Conservation (phyloP, 2,329 filamentous ascomycete species). For the Fusarium lateritium region DNA sequence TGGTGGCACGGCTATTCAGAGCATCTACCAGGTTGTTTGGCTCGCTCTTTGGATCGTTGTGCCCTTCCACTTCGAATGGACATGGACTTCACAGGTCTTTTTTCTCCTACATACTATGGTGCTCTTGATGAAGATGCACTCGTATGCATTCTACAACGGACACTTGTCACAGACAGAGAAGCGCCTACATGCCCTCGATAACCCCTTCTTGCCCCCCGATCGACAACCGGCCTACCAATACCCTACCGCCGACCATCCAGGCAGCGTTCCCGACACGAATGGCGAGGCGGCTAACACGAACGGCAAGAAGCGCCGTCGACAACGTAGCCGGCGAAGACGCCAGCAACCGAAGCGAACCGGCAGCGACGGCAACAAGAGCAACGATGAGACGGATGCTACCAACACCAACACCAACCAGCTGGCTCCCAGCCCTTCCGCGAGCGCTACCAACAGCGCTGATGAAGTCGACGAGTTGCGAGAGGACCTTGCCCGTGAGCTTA, state of each 20-base stretch:
- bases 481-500: conserved; percentile 90
- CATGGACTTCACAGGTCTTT: conserved; percentile 98
- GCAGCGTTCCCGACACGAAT: conserved; percentile 56
- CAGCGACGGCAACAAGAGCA: conserved; percentile 43
- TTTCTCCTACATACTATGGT: conserved; percentile 91
- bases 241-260: conserved; percentile 69
- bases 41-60: conserved; percentile 85
- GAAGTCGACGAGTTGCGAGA: conserved; percentile 81
- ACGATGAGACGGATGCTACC: conserved; percentile 48
- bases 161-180: conserved; percentile 91
- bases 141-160: conserved; percentile 97
- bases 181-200: conserved; percentile 83
- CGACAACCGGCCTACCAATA: conserved; percentile 83
- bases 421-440: conserved; percentile 36
- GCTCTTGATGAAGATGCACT: conserved; percentile 99
- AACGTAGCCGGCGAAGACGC: conserved; percentile 39
- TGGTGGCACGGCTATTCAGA: conserved; percentile 87
- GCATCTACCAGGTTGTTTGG: conserved; percentile 85
- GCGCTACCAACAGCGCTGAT: conserved; percentile 53
- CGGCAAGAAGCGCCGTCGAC: conserved; percentile 46
- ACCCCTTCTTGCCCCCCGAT: conserved; percentile 73
- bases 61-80: conserved; percentile 90
- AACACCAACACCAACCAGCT: conserved; percentile 4
- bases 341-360: conserved; percentile 31
- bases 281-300: conserved; percentile 20